A percentile compares a stretch with the other conserved stretches of the same genome.
These are phyloP conservation scores for Chlamydomonas sp. DNA, from an alignment of 139 green algal species.

Conservation along the genomic window DNA sequence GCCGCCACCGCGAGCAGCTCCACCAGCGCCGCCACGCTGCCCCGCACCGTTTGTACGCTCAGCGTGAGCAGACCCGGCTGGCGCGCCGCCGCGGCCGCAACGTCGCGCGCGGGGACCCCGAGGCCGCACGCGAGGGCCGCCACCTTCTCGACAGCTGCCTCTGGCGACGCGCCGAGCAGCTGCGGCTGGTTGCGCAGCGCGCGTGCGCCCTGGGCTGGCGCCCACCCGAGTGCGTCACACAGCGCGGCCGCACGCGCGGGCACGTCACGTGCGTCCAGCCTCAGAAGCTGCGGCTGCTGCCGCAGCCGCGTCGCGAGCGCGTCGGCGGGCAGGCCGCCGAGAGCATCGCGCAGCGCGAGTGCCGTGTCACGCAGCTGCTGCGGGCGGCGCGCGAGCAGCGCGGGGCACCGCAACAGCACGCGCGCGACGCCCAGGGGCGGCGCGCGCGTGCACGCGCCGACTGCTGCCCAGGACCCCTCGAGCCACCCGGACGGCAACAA, in stretches of 20 bases:
- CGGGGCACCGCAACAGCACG: background rate
- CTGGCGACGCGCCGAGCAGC: background rate
- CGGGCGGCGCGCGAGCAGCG: background rate
- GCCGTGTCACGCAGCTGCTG: background rate
- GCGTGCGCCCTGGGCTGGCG: background rate
- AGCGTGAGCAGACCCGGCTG: constrained; percentile 10
- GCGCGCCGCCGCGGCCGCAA: background rate
- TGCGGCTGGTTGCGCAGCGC: constrained; percentile 1
- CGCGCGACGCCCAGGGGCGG: background rate
- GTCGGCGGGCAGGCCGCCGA: background rate
- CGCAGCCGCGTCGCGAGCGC: background rate
- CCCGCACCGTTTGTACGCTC: background rate
- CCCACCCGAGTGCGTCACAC: background rate
- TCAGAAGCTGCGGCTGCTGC: constrained; percentile 8
- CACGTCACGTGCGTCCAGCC: background rate
- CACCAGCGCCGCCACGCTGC: background rate
- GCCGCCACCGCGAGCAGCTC: too few relatives aligned
- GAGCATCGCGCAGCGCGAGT: background rate
- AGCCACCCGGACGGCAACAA: too few relatives aligned
- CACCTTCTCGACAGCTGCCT: background rate
- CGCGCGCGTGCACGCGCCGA: background rate
- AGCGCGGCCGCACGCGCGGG: background rate
- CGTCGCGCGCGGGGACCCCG: background rate
- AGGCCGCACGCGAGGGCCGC: background rate
- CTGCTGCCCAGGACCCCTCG: too few relatives aligned